Evolutionary conservation across 306 rosid species (phyloP).

Genomic region (Inga oerstediana): DNA sequence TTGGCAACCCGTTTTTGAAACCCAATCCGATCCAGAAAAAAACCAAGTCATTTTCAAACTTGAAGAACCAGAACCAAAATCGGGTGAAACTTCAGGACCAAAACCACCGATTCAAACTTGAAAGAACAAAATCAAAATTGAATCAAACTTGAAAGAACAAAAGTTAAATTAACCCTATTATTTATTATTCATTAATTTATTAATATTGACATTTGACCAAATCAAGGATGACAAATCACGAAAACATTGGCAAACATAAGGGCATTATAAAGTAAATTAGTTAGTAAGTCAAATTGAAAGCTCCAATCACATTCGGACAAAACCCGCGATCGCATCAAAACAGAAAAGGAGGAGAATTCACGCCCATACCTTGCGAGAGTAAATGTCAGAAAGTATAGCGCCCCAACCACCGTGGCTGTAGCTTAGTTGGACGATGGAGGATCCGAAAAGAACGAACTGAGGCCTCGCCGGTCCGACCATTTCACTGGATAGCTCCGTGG

Average conservation of each 20-base stretch:
- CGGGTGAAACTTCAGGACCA: too few relatives aligned
- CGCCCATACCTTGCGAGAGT: slow-evolving; percentile 60
- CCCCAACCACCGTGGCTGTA: slow-evolving; percentile 92
- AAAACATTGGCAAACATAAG: background rate
- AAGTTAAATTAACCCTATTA: too few relatives aligned
- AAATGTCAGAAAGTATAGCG: slow-evolving; percentile 74
- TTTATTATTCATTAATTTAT: background rate
- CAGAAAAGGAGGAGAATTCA: background rate
- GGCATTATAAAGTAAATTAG: background rate
- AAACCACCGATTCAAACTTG: too few relatives aligned
- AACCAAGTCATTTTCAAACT: too few relatives aligned
- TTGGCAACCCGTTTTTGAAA: too few relatives aligned
- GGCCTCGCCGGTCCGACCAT: slow-evolving; percentile 89
- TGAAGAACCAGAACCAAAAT: too few relatives aligned
- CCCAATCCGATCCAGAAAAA: too few relatives aligned
- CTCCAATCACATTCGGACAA: background rate
- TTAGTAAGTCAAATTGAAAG: background rate
- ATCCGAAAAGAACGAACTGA: slow-evolving; percentile 85
- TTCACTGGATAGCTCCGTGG: slow-evolving; percentile 5
- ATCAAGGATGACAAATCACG: background rate
- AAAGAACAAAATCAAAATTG: too few relatives aligned
- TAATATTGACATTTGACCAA: background rate
- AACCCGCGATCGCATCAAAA: background rate
- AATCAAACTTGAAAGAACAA: too few relatives aligned
- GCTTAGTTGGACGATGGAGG: slow-evolving; percentile 90